These are phyloP conservation scores for Berberis vulgaris DNA, from an alignment of 164 flowering plant species.

Conservation along the genomic window DNA sequence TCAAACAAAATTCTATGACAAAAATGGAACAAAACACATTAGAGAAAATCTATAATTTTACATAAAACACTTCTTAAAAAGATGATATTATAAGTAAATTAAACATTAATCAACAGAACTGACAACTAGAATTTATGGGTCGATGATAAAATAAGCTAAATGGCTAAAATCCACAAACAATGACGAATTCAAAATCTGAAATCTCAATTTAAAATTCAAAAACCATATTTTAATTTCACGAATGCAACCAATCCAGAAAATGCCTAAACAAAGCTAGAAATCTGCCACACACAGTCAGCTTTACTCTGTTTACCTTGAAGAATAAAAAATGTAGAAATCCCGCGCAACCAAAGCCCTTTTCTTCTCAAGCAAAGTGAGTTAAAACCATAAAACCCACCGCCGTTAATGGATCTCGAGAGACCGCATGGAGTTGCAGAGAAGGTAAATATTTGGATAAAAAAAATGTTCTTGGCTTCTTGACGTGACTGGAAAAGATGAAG, in stretches of 20 bases:
- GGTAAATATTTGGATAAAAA: neutral
- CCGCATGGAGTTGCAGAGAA: conserved; percentile 14
- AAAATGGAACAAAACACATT: conserved; percentile 5
- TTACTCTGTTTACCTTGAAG: conserved; percentile 15
- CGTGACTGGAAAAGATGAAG: too few relatives aligned
- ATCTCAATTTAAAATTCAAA: conserved; percentile 8
- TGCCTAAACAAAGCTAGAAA: neutral
- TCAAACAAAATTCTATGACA: neutral
- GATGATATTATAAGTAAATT: neutral
- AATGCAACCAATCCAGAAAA: conserved; percentile 15
- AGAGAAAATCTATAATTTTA: neutral
- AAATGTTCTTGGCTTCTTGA: neutral
- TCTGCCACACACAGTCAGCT: conserved; percentile 3
- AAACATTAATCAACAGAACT: neutral
- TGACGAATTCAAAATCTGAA: conserved; percentile 1
- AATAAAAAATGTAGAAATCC: conserved; percentile 1
- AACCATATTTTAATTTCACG: conserved; percentile 1
- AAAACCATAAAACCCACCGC: conserved; percentile 12
- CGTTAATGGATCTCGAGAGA: conserved; percentile 8
- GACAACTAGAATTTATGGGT: conserved; percentile 7
- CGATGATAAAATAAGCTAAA: neutral
- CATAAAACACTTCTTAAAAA: neutral
- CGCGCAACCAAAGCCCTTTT: conserved; percentile 14
- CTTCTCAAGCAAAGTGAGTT: conserved; percentile 31
- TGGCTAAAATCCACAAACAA: neutral